Percentiles rank a stretch among this genome's conserved stretches.
phyloP scores from a whole-genome alignment of 805 yeast species.

The Hanseniaspora nectarophila region DNA sequence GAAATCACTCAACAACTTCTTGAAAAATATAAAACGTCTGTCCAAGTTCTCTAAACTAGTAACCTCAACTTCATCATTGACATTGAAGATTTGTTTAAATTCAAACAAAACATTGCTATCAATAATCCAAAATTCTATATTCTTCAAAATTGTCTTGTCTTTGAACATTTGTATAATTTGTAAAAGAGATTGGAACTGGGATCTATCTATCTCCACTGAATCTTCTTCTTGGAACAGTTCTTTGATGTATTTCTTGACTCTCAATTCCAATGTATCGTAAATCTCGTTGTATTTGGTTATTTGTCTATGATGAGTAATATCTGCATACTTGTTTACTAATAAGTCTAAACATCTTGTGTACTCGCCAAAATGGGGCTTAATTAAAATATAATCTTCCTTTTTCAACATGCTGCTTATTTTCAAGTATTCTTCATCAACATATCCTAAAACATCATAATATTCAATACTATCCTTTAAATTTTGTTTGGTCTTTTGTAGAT shows the following conservation, averaged over 20 bases:
- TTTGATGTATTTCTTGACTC: constrained; percentile 19
- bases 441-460: constrained; percentile 71
- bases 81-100: constrained; percentile 58
- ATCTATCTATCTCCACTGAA: constrained; percentile 17
- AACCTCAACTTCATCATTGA: constrained; percentile 63
- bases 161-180: not conserved
- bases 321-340: constrained; percentile 51
- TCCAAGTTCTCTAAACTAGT: constrained; percentile 81
- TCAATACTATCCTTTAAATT: constrained; percentile 80
- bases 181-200: constrained; percentile 1
- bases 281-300: constrained; percentile 24
- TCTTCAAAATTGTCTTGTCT: constrained; percentile 41
- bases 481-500: constrained; percentile 68
- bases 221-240: constrained; percentile 22
- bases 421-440: constrained; percentile 45
- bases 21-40: constrained; percentile 71
- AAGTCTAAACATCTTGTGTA: not conserved
- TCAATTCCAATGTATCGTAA: constrained; percentile 22
- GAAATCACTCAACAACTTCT: constrained; percentile 51
- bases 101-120: constrained; percentile 53
- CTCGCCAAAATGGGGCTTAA: not conserved
- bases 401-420: constrained; percentile 19
- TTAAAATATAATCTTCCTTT: not conserved
- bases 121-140: constrained; percentile 62
- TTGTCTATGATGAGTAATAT: constrained; percentile 50